phyloP scores from a whole-genome alignment of 345 rosid genomes.

The Brassica nigra region DNA sequence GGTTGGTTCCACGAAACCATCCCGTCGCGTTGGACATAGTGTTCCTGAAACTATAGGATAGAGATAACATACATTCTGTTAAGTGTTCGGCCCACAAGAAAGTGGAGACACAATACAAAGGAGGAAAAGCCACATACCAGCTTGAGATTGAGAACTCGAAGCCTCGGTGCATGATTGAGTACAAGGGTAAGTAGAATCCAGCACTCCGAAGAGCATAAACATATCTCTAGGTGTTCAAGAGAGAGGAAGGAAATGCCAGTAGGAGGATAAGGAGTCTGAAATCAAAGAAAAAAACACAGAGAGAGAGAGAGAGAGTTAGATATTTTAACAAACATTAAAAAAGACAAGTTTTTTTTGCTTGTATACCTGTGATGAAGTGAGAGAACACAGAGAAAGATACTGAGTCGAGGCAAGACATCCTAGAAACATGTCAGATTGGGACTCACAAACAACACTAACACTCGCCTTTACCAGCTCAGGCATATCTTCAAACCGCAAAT shows the following conservation, averaged over 20 bases:
- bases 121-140: slow-evolving; percentile 7
- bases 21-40: neutral
- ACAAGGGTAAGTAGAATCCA: slow-evolving; percentile 6
- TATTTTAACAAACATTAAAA: neutral
- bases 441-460: neutral
- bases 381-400: slow-evolving; percentile 17
- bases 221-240: slow-evolving; percentile 23
- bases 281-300: neutral
- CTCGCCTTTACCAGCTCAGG: slow-evolving; percentile 11
- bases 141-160: slow-evolving; percentile 25
- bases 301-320: neutral
- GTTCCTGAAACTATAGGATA: slow-evolving; percentile 5
- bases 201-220: slow-evolving; percentile 6
- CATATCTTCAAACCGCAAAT: slow-evolving; percentile 6
- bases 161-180: neutral
- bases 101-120: neutral
- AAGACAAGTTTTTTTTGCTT: neutral
- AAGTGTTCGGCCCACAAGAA: neutral
- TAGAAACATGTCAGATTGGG: neutral
- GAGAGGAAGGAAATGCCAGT: slow-evolving; percentile 8
- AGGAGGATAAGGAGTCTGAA: slow-evolving; percentile 12
- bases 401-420: slow-evolving; percentile 13
- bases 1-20: neutral
- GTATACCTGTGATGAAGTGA: neutral
- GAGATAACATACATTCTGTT: neutral